Base-by-base conservation (phyloP, 768 basidiomycete species). In the Chalciporus chontae region DNA sequence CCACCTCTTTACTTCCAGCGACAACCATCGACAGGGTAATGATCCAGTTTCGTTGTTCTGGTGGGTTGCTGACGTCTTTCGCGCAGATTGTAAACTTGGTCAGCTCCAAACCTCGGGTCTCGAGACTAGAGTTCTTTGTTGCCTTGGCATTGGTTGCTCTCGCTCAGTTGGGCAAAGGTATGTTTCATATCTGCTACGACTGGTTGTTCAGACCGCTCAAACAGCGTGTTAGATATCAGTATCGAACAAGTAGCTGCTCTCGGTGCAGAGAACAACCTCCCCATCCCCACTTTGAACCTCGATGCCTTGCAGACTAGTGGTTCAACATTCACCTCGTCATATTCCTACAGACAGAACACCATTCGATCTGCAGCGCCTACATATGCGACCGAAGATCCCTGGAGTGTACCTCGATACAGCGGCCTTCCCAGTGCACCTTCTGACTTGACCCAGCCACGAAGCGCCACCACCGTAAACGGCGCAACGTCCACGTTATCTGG, bases 111-210 rank as follows among this genome's bases (percentile, higher is more conserved):
- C 77, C 88, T 39, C 77, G 85, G 44, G 87, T 97, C 32, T 90
- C 90, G 8, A 90, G 83, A 57, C 81, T 86, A 49, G 94, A 97
- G 63, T 94, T 95, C 73, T 94, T 89, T 65, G 89, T 94, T 10
- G 90, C 92, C 9, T 69, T 97, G 21, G 91, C 90, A 10, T 75
- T 97, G 13, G 90, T 90, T 40, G 90, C 90, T 2, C 73, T 95
- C 4, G 90, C 90, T 5, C 94, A 97, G 68, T 72, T 81, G 5
- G 85, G 83, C 4, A 84, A 85, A 78, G 90, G 90, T 87, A 48
- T 21, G 69, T 58, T 6, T 13, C 32, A 26, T 24, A 8, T 52
- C 26, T 57, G 50, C 13, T 45, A 17, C 37, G 34, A 36, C 26
- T 14, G 42, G 24, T 45, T 14, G 14, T 39, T 13, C 36, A 9